Conservation (phyloP, 2,329 filamentous ascomycete species). For the Thielaviopsis cerberus region DNA sequence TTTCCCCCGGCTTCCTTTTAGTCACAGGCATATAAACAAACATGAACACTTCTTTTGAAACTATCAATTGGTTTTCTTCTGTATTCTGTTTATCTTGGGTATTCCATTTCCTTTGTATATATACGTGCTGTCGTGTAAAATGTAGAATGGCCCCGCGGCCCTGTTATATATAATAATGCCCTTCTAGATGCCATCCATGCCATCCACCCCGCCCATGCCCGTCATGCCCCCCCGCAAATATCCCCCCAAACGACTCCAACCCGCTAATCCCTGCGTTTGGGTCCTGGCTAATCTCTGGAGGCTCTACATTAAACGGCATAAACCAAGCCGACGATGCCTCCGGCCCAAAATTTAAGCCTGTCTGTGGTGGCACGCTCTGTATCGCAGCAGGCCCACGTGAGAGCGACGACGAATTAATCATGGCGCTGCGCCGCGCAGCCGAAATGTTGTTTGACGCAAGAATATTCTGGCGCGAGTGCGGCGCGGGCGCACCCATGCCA, state of each 20-base stretch:
- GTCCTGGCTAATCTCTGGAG: slow-evolving; percentile 41
- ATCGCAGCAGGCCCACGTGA: too few relatives aligned
- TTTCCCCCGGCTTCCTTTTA: background rate
- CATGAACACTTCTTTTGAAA: background rate
- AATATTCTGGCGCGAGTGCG: background rate
- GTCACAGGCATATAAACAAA: slow-evolving; percentile 1
- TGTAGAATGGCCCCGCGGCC: too few relatives aligned
- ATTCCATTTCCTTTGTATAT: too few relatives aligned
- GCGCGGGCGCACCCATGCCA: background rate
- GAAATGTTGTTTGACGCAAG: background rate
- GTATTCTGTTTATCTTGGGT: background rate
- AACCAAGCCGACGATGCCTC: slow-evolving; percentile 62
- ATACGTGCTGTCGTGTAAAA: too few relatives aligned
- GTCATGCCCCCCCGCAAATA: slow-evolving; percentile 27
- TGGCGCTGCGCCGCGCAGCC: background rate
- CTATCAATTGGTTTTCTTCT: background rate
- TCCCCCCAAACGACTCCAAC: slow-evolving; percentile 30
- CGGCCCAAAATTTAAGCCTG: slow-evolving; percentile 15
- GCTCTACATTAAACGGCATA: slow-evolving; percentile 80
- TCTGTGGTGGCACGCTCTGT: too few relatives aligned
- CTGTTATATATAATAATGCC: too few relatives aligned
- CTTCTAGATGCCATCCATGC: slow-evolving; percentile 16
- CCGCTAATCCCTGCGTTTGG: slow-evolving; percentile 23
- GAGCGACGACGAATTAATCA: too few relatives aligned
- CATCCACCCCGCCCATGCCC: slow-evolving; percentile 20